These are phyloP conservation scores for Omphalotus olearius DNA, from an alignment of 1,284 basidiomycete genomes.

Conservation along the genomic window DNA sequence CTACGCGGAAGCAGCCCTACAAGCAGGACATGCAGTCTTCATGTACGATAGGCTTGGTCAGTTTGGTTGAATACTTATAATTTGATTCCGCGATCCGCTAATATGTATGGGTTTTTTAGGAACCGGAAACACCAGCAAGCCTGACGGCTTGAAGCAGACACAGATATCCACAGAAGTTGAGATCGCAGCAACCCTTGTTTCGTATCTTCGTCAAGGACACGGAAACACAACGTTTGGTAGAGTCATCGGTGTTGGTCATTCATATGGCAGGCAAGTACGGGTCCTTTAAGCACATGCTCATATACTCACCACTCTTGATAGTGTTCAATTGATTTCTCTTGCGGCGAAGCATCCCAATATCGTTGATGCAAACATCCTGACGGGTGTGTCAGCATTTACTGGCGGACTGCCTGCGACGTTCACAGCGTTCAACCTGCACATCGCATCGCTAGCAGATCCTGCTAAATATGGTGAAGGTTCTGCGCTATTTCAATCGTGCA, in stretches of 20 bases:
- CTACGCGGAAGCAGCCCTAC: slow-evolving; percentile 23
- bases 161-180: slow-evolving; percentile 30
- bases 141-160: slow-evolving; percentile 25
- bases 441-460: slow-evolving; percentile 1
- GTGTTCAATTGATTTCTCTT: not conserved
- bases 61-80: slow-evolving; percentile 11
- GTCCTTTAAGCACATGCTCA: not conserved
- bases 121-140: slow-evolving; percentile 23
- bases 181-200: slow-evolving; percentile 25
- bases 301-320: not conserved
- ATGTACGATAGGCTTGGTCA: slow-evolving; percentile 30
- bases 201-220: slow-evolving; percentile 15
- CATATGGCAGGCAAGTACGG: slow-evolving; percentile 24
- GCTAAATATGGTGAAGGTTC: not conserved
- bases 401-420: not conserved
- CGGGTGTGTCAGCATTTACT: not conserved
- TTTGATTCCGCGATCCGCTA: not conserved
- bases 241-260: slow-evolving; percentile 27
- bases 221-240: slow-evolving; percentile 16
- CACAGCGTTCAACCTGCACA: not conserved
- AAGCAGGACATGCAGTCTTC: slow-evolving; percentile 26
- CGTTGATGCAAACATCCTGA: not conserved
- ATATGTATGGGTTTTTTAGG: slow-evolving; percentile 11
- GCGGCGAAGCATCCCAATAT: not conserved
- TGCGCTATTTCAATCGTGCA: not conserved